Conservation (phyloP, 2,329 filamentous ascomycete genomes). For the Didymella sp. region DNA sequence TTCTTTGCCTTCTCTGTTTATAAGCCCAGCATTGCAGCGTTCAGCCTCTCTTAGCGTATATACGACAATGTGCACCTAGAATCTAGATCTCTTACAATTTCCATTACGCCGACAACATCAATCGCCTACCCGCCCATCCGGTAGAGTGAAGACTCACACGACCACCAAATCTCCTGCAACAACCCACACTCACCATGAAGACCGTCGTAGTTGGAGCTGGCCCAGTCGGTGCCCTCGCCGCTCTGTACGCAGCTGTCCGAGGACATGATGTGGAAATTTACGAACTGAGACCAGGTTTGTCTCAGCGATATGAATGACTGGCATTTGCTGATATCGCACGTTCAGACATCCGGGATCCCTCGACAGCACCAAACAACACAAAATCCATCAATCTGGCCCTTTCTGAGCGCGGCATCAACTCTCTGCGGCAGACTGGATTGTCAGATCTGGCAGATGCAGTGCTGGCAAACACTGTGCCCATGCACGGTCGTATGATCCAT, state of each 20-base stretch:
- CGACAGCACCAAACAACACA: constrained; percentile 86
- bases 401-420: constrained; percentile 91
- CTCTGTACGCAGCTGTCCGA: constrained; percentile 86
- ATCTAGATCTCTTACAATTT: constrained; percentile 17
- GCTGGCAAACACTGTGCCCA: constrained; percentile 81
- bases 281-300: constrained; percentile 85
- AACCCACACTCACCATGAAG: constrained; percentile 55
- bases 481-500: constrained; percentile 97
- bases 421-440: constrained; percentile 74
- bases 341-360: constrained; percentile 82
- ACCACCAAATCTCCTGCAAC: constrained; percentile 10
- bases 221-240: constrained; percentile 89
- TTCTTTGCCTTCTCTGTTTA: constrained; percentile 9
- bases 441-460: constrained; percentile 75
- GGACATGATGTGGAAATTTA: constrained; percentile 93
- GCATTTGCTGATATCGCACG: background rate
- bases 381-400: constrained; percentile 98
- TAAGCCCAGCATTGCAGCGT: constrained; percentile 4
- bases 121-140: constrained; percentile 14
- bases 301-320: background rate
- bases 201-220: constrained; percentile 88
- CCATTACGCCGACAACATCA: constrained; percentile 13
- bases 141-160: constrained; percentile 15
- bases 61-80: constrained; percentile 4
- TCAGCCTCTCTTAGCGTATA: background rate